These are phyloP conservation scores for Aspergillus clavatus DNA, from an alignment of 2,329 filamentous ascomycete species.

Conservation along the genomic window DNA sequence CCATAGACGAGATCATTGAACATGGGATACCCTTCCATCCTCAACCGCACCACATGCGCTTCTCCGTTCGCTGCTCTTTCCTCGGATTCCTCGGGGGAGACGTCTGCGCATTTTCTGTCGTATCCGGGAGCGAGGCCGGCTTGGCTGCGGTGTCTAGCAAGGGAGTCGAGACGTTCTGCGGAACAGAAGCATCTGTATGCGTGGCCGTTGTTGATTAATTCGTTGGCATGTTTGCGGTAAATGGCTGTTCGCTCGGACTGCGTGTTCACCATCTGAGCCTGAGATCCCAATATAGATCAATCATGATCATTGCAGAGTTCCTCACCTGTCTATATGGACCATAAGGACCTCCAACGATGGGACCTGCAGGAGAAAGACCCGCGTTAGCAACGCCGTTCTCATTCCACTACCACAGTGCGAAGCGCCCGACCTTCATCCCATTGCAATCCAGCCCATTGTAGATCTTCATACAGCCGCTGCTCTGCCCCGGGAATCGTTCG, in stretches of 20 bases:
- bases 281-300: not conserved
- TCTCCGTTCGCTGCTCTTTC: constrained; percentile 66
- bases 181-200: constrained; percentile 95
- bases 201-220: constrained; percentile 63
- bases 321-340: constrained; percentile 80
- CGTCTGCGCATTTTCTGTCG: constrained; percentile 66
- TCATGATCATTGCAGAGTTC: too few species aligned
- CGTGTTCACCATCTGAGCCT: not conserved
- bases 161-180: constrained; percentile 61
- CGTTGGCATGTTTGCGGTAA: constrained; percentile 66
- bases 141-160: constrained; percentile 60
- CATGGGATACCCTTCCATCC: constrained; percentile 58
- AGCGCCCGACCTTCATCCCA: constrained; percentile 77
- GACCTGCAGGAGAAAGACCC: constrained; percentile 49
- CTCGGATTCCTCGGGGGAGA: constrained; percentile 64
- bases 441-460: constrained; percentile 80
- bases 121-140: constrained; percentile 58
- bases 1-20: constrained; percentile 81
- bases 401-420: constrained; percentile 1
- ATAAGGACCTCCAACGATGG: constrained; percentile 71
- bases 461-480: constrained; percentile 67
- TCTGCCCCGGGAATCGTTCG: constrained; percentile 78
- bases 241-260: constrained; percentile 72
- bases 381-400: not conserved
- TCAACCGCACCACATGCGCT: constrained; percentile 71